Percentiles rank a stretch among this genome's conserved stretches.
phyloP scores from a whole-genome alignment of 495 filamentous ascomycete genomes.

The Pseudotulostoma volvatum region DNA sequence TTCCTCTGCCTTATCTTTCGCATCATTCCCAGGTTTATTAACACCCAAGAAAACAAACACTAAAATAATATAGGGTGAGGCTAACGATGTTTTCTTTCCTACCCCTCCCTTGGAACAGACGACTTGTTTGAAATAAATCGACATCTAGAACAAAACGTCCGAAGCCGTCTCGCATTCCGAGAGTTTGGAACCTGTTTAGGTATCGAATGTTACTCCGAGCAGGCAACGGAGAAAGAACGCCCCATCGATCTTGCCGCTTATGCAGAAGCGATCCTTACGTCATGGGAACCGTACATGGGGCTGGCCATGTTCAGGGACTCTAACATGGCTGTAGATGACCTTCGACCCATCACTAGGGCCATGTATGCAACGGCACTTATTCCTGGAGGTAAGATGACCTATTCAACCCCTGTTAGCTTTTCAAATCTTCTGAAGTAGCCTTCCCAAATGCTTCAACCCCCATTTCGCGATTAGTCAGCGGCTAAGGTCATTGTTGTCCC shows the following conservation, averaged over 20 bases:
- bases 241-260: constrained; percentile 23
- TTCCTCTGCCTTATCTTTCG: background rate
- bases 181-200: constrained; percentile 48
- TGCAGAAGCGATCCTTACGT: constrained; percentile 30
- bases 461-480: background rate
- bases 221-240: constrained; percentile 23
- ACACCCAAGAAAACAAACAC: too few relatives aligned
- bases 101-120: constrained; percentile 9
- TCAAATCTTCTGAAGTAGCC: background rate
- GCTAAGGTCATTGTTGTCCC: background rate
- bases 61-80: background rate
- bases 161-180: constrained; percentile 40
- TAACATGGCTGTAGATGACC: constrained; percentile 21
- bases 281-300: constrained; percentile 36
- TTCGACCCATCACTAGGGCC: constrained; percentile 42
- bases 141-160: constrained; percentile 24
- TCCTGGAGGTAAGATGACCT: constrained; percentile 38
- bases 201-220: constrained; percentile 31
- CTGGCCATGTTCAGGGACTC: constrained; percentile 10
- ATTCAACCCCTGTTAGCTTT: background rate
- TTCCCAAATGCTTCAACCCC: background rate
- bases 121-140: constrained; percentile 26
- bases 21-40: too few relatives aligned
- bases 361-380: constrained; percentile 52
- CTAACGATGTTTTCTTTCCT: background rate